Evolutionary conservation across 371 early-diverging fungal genomes (phyloP), one percentile per base, ranked within the genome.

Genomic region (Mucor irregularis): DNA sequence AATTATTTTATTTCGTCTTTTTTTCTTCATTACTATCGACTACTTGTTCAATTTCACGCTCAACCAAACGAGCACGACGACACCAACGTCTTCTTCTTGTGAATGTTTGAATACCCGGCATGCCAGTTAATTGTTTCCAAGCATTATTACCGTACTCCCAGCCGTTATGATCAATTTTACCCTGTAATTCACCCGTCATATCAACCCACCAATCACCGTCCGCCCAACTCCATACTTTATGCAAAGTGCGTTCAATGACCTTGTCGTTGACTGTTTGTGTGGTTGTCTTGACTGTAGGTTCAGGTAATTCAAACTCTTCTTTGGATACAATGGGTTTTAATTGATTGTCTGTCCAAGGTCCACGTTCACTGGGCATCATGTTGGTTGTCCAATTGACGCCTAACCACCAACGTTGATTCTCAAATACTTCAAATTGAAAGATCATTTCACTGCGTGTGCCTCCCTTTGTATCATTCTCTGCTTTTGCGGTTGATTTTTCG

Each of bases 171-270:
- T 77, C 77, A 8, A 77, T 64, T 24, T 66, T 65, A 8, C 64
- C 68, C 19, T 64, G 46, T 14, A 73, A 26, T 24, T 69, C 71
- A 2, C 71, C 71, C 3, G 74, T 77, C 77, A 77, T 77, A 46
- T 77, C 77, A 5, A 77, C 77, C 77, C 77, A 77, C 77, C 77
- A 77, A 50, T 77, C 77, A 13, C 59, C 61, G 28, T 77, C 77
- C 0, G 56, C 74, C 77, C 77, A 77, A 7, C 46, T 60, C 77
- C 77, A 77, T 13, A 57, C 50, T 37, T 77, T 77, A 21, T 47
- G 47, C 4, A 57, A 69, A 1, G 56, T 65, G 5, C 49, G 53
- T 21, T 68, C 21, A 38, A 63, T 52, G 13, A 44, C 34, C 2
- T 60, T 53, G 3, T 39, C 60, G 5, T 38, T 42, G 13, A 31